These are phyloP conservation scores for Echeveria elegans DNA, from an alignment of 164 flowering plant species.

Conservation along the genomic window DNA sequence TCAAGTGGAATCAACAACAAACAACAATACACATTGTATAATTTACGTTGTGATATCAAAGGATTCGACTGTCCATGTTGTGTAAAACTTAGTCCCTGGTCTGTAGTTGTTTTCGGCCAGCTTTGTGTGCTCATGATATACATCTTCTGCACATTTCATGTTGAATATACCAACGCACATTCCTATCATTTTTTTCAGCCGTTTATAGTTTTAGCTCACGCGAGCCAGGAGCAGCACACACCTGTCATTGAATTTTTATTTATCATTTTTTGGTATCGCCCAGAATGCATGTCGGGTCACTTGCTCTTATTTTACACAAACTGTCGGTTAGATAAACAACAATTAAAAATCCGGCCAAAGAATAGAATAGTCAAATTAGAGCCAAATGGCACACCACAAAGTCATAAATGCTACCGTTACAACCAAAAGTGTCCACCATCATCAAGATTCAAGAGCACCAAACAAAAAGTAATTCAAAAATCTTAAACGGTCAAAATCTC, in stretches of 20 bases:
- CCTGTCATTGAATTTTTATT: too few relatives aligned
- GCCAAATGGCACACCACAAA: not conserved
- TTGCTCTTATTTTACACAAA: too few relatives aligned
- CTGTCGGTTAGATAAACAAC: not conserved
- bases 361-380: too few relatives aligned
- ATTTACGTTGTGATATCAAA: not conserved
- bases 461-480: not conserved
- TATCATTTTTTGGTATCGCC: too few relatives aligned
- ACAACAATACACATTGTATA: not conserved
- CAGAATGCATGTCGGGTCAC: too few relatives aligned
- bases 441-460: not conserved
- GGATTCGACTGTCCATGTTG: not conserved
- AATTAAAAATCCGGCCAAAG: not conserved
- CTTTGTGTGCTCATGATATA: not conserved
- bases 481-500: not conserved
- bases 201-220: too few relatives aligned
- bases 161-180: not conserved
- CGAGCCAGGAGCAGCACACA: too few relatives aligned
- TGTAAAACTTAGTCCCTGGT: not conserved
- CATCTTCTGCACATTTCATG: not conserved
- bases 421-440: not conserved
- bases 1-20: not conserved
- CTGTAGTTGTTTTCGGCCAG: not conserved
- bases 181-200: not conserved
- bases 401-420: slow-evolving; percentile 2